Percentiles rank a stretch among this genome's conserved stretches.
Conservation (phyloP, 1,284 basidiomycete genomes). For the Irpex lacteus region DNA sequence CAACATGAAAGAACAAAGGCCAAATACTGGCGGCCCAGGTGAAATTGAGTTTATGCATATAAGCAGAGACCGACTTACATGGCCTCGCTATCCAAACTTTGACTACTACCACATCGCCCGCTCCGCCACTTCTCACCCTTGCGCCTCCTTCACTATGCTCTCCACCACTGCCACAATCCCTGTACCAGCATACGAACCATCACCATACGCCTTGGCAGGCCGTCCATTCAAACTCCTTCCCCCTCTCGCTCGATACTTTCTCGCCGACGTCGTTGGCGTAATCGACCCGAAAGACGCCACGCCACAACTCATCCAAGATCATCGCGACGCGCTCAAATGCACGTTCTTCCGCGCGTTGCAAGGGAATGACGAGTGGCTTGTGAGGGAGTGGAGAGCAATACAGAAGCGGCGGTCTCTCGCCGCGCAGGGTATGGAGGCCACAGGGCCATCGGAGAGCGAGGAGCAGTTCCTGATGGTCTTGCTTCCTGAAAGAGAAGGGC, state of each 20-base stretch:
- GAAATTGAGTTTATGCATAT: neutral
- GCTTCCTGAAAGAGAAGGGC: slow-evolving; percentile 6
- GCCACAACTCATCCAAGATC: neutral
- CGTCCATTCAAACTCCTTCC: slow-evolving; percentile 9
- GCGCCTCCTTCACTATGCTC: neutral
- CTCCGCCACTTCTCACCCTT: neutral
- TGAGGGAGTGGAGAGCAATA: neutral
- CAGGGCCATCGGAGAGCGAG: neutral
- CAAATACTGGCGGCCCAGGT: neutral
- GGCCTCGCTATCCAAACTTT: neutral
- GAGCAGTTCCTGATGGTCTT: slow-evolving; percentile 1
- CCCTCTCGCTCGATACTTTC: slow-evolving; percentile 3
- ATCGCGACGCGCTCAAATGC: neutral
- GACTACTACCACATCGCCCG: neutral
- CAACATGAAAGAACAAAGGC: neutral
- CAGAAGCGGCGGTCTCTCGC: neutral
- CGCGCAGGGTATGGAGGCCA: neutral
- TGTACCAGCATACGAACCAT: slow-evolving; percentile 5
- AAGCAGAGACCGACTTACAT: neutral
- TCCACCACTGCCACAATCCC: neutral
- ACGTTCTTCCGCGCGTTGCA: slow-evolving; percentile 1
- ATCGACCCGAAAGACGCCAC: neutral
- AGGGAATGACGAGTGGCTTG: slow-evolving; percentile 6
- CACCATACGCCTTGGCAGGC: slow-evolving; percentile 7
- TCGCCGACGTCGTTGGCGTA: slow-evolving; percentile 3